Conservation (phyloP, 768 basidiomycete genomes). For the Dacryopinax spathularia region DNA sequence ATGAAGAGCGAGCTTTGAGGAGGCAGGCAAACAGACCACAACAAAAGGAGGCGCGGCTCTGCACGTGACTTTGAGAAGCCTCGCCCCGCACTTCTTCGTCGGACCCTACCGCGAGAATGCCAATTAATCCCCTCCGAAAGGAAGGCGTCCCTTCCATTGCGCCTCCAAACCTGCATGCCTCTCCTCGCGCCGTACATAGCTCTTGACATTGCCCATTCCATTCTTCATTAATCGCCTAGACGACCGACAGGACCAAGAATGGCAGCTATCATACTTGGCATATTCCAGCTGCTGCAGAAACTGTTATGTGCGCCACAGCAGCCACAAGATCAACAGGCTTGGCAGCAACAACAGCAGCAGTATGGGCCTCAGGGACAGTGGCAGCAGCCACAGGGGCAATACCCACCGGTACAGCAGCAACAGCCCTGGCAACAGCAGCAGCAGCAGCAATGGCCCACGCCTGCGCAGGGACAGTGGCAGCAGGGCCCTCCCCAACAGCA, state of each 20-base stretch:
- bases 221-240: not conserved
- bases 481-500: constrained; percentile 16
- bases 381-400: constrained; percentile 14
- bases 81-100: no score
- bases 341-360: no score
- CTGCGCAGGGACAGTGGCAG: constrained; percentile 14
- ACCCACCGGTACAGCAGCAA: constrained; percentile 13
- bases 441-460: constrained; percentile 9
- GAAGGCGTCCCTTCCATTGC: no score
- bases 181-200: no score
- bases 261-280: not conserved
- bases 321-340: constrained; percentile 12
- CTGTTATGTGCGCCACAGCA: constrained; percentile 11
- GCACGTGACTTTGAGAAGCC: no score
- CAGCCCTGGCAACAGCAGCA: constrained; percentile 11
- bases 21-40: no score
- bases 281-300: not conserved
- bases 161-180: no score
- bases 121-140: no score
- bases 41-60: no score
- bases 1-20: no score
- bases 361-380: constrained; percentile 6
- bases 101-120: no score
- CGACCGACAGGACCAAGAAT: not conserved
- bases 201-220: no score